These are phyloP conservation scores for Rhodotorula toruloides DNA, from an alignment of 768 basidiomycete genomes.

Conservation along the genomic window DNA sequence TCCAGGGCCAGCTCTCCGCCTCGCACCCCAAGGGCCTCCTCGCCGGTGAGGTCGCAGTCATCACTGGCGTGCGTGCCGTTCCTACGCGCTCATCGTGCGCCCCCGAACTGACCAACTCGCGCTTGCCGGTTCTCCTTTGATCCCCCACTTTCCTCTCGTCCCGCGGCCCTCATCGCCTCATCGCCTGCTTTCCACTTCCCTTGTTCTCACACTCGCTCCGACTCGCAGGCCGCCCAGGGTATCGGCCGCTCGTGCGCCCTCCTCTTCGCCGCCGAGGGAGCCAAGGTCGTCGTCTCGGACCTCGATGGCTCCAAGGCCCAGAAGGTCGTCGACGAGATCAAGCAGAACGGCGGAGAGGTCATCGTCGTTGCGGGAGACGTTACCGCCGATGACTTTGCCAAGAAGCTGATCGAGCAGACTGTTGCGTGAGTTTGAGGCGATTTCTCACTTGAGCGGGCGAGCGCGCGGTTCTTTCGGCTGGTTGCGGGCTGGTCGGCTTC, in stretches of 20 bases:
- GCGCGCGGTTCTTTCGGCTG: background rate
- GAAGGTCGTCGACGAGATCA: conserved; percentile 67
- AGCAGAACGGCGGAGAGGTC: conserved; percentile 64
- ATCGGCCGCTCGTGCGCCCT: conserved; percentile 71
- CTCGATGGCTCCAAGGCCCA: conserved; percentile 66
- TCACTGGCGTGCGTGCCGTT: conserved; percentile 59
- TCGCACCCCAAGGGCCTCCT: conserved; percentile 29
- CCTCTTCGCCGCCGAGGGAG: conserved; percentile 78
- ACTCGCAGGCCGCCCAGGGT: conserved; percentile 53
- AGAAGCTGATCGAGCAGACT: conserved; percentile 68
- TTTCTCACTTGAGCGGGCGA: background rate
- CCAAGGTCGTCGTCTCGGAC: conserved; percentile 82
- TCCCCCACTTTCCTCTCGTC: too few species aligned
- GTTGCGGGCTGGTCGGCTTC: too few species aligned
- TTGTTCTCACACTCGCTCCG: too few species aligned
- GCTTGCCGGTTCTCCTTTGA: too few species aligned
- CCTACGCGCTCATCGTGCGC: too few species aligned
- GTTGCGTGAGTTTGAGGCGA: conserved; percentile 55
- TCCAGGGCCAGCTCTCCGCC: conserved; percentile 10
- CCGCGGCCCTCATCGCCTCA: background rate
- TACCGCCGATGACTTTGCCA: conserved; percentile 75
- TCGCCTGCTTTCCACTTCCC: background rate
- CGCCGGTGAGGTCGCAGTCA: conserved; percentile 65
- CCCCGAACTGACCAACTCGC: too few species aligned
- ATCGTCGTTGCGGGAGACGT: conserved; percentile 74